A percentile compares a stretch with the other conserved stretches of the same genome.
Conservation (phyloP, 345 rosid genomes). For the Trapa bicornis region DNA sequence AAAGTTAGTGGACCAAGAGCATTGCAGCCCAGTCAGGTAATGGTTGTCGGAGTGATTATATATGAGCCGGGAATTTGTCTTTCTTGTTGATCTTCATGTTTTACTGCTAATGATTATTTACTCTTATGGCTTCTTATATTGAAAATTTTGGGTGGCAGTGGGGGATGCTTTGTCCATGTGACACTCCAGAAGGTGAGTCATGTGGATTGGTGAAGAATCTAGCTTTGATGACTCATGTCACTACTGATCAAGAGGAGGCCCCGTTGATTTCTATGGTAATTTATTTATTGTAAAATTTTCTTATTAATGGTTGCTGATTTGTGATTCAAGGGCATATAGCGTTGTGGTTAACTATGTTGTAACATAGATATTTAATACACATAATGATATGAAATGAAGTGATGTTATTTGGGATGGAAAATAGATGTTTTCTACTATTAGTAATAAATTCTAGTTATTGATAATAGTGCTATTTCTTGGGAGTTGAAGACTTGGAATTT, state of each 20-base stretch:
- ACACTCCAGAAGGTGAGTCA: slow-evolving; percentile 95
- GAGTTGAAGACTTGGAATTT: slow-evolving; percentile 69
- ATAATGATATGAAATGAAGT: background rate
- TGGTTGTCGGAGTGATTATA: slow-evolving; percentile 1
- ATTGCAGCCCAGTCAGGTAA: slow-evolving; percentile 95
- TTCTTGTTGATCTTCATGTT: background rate
- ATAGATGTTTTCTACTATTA: background rate
- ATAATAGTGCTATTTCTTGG: slow-evolving; percentile 67
- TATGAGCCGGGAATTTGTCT: background rate
- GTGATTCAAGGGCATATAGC: background rate
- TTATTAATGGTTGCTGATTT: background rate
- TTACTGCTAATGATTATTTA: background rate
- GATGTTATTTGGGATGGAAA: background rate
- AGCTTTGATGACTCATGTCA: slow-evolving; percentile 98
- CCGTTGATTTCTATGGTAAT: slow-evolving; percentile 72
- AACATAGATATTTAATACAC: background rate
- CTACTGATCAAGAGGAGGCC: slow-evolving; percentile 83
- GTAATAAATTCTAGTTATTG: slow-evolving; percentile 9
- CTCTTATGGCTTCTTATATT: background rate
- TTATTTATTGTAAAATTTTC: background rate
- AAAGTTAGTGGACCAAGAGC: slow-evolving; percentile 99
- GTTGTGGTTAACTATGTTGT: background rate
- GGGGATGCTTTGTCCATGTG: slow-evolving; percentile 99
- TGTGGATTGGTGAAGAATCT: slow-evolving; percentile 96
- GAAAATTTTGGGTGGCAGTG: slow-evolving; percentile 32